A percentile compares a stretch with the other conserved stretches of the same genome.
These are phyloP conservation scores for Lomentospora prolificans DNA, from an alignment of 2,329 filamentous ascomycete genomes.

Conservation along the genomic window DNA sequence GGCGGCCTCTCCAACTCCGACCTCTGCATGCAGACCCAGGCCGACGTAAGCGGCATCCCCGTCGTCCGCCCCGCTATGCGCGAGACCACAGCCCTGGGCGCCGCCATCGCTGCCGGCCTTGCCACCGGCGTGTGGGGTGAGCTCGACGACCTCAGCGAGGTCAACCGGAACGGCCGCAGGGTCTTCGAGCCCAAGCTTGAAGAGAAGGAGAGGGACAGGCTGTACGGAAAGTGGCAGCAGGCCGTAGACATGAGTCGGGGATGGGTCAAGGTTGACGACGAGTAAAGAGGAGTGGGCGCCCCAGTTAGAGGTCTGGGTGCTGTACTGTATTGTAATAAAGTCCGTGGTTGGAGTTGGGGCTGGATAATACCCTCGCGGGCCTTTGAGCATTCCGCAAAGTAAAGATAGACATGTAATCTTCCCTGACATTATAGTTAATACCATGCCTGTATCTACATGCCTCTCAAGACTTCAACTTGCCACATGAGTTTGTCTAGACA, in stretches of 20 bases:
- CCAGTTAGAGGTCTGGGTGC: not conserved
- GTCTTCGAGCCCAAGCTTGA: slow-evolving; percentile 60
- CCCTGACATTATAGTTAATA: not conserved
- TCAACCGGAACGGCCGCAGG: slow-evolving; percentile 61
- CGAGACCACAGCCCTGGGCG: slow-evolving; percentile 81
- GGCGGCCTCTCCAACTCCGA: slow-evolving; percentile 85
- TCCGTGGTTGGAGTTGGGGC: not conserved
- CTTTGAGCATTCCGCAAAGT: not conserved
- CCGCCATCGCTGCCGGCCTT: slow-evolving; percentile 82
- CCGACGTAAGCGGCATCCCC: slow-evolving; percentile 72
- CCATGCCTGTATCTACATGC: not conserved
- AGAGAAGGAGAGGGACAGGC: slow-evolving; percentile 23
- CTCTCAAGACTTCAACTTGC: too few species aligned
- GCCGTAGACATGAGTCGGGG: slow-evolving; percentile 50
- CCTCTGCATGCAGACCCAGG: slow-evolving; percentile 85
- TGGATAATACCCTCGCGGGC: not conserved
- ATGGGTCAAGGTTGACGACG: slow-evolving; percentile 32
- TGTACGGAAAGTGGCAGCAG: slow-evolving; percentile 45
- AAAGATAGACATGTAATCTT: not conserved
- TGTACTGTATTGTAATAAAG: not conserved
- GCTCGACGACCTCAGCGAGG: slow-evolving; percentile 61
- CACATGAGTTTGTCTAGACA: too few species aligned
- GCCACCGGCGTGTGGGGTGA: slow-evolving; percentile 70
- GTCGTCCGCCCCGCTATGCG: slow-evolving; percentile 81
- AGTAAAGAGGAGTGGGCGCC: not conserved